Percentiles rank a stretch among this genome's conserved stretches.
phyloP scores from a whole-genome alignment of 1,284 basidiomycete species.

The Puccinia hordei region DNA sequence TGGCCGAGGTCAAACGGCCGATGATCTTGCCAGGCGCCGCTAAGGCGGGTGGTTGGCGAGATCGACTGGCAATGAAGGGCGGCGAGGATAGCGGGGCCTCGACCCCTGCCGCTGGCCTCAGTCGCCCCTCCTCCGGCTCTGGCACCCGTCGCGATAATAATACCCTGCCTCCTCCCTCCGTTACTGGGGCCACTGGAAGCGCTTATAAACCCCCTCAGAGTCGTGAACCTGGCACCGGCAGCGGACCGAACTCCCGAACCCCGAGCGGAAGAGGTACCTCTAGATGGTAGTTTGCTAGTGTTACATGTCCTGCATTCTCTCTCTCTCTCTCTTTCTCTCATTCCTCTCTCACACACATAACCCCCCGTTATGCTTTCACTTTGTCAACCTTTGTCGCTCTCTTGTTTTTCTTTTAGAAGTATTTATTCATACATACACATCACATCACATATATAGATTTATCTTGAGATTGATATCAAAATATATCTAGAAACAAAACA shows the following conservation, averaged over 20 bases:
- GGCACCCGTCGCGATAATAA: slow-evolving; percentile 8
- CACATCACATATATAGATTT: background rate
- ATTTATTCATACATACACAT: background rate
- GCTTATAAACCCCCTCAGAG: slow-evolving; percentile 35
- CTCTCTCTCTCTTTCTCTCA: background rate
- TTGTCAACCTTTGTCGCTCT: no score
- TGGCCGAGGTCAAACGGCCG: background rate
- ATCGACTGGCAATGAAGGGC: slow-evolving; percentile 9
- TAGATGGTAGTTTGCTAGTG: slow-evolving; percentile 19
- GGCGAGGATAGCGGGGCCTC: slow-evolving; percentile 31
- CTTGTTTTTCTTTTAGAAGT: background rate
- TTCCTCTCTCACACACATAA: background rate
- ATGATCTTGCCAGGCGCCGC: slow-evolving; percentile 20
- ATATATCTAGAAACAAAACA: no score
- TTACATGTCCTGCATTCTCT: no score
- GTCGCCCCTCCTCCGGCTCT: slow-evolving; percentile 29
- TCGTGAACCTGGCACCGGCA: background rate
- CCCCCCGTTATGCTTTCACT: no score
- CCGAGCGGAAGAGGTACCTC: slow-evolving; percentile 29
- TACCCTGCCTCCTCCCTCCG: background rate
- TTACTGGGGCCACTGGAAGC: background rate
- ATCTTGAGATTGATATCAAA: background rate
- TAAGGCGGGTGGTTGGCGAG: slow-evolving; percentile 46
- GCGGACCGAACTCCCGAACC: slow-evolving; percentile 23
- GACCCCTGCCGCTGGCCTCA: slow-evolving; percentile 43